These are phyloP conservation scores for Pseudocercospora fuligena DNA, from an alignment of 2,329 filamentous ascomycete genomes.

Conservation along the genomic window DNA sequence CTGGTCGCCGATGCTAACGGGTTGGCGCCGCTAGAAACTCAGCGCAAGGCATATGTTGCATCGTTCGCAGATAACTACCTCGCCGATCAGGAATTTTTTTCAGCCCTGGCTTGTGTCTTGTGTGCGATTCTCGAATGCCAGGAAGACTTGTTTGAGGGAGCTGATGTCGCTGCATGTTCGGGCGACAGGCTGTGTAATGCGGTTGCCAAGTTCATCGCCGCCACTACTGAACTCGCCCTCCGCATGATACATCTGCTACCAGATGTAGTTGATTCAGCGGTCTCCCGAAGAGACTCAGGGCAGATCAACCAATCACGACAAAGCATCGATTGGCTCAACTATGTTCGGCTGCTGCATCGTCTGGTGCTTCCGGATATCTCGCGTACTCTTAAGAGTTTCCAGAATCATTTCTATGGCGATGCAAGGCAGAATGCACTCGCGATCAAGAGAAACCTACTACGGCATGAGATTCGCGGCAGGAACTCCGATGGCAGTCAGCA, in stretches of 20 bases:
- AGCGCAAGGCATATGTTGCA: conserved; percentile 4
- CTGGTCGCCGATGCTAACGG: conserved; percentile 32
- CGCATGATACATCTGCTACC: conserved; percentile 30
- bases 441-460: neutral
- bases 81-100: conserved; percentile 31
- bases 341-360: conserved; percentile 23
- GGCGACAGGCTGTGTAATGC: conserved; percentile 2
- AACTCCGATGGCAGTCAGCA: neutral
- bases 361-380: neutral
- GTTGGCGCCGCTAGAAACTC: conserved; percentile 19
- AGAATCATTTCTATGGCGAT: neutral
- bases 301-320: conserved; percentile 27
- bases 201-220: conserved; percentile 21
- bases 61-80: conserved; percentile 21
- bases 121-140: conserved; percentile 36
- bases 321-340: conserved; percentile 25
- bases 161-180: conserved; percentile 8
- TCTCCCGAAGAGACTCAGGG: conserved; percentile 34
- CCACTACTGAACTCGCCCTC: conserved; percentile 24
- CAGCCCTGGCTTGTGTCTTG: conserved; percentile 24
- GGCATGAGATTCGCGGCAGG: neutral
- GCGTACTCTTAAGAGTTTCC: neutral
- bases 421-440: neutral
- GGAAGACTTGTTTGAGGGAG: conserved; percentile 14
- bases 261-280: conserved; percentile 22